These are phyloP conservation scores for Cystobasidiaceae sp. DNA, from an alignment of 1,284 basidiomycete species.

Conservation along the genomic window DNA sequence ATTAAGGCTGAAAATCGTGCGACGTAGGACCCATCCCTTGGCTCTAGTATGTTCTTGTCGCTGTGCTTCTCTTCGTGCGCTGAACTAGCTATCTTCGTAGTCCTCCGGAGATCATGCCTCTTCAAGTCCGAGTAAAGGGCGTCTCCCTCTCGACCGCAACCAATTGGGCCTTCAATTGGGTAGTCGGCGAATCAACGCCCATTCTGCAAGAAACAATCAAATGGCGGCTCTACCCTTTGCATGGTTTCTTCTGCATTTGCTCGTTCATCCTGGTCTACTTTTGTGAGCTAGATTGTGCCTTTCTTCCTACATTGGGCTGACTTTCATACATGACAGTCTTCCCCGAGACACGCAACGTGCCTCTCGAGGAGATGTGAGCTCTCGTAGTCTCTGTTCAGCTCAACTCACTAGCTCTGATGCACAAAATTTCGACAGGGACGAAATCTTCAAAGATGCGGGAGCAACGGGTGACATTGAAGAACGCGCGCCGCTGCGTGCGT, in stretches of 20 bases:
- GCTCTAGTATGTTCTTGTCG: conserved; percentile 35
- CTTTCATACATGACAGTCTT: conserved; percentile 53
- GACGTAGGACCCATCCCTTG: conserved; percentile 47
- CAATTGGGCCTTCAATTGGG: conserved; percentile 48
- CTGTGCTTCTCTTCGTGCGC: conserved; percentile 76
- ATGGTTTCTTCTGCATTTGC: conserved; percentile 60
- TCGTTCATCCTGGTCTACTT: conserved; percentile 56
- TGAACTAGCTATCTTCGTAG: conserved; percentile 62
- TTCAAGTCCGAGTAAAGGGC: conserved; percentile 80
- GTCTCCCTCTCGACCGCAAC: conserved; percentile 83
- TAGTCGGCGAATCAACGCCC: conserved; percentile 82
- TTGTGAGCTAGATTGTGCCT: conserved; percentile 52
- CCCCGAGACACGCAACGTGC: conserved; percentile 54
- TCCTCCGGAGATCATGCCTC: conserved; percentile 72
- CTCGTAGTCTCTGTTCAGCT: not conserved
- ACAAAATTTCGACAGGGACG: conserved; percentile 1
- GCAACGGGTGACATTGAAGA: conserved; percentile 12
- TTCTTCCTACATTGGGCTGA: not conserved
- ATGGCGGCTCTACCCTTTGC: conserved; percentile 90
- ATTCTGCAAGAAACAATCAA: conserved; percentile 80
- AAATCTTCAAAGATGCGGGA: conserved; percentile 27
- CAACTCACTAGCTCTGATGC: not conserved
- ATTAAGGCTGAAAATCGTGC: not conserved
- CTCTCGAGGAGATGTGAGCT: conserved; percentile 53
- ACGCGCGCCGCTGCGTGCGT: conserved; percentile 10